Base-by-base conservation (phyloP, 129 eudicot genomes). In the Rutidosis leptorrhynchoides region DNA sequence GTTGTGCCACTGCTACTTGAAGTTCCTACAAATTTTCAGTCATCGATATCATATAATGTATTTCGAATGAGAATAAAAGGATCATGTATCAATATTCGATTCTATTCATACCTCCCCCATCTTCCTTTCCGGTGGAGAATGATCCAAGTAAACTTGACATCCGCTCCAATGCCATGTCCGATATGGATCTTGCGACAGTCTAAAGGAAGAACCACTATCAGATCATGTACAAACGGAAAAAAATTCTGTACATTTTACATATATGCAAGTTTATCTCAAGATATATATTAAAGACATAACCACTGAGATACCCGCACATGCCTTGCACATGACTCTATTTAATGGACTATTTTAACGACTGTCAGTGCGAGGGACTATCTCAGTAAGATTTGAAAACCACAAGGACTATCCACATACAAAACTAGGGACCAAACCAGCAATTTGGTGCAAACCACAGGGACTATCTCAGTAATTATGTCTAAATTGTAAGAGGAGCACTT, bases 71-170 rank as follows among this genome's bases (percentile, higher is more conserved):
- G 5, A 2, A 40, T 40, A 40, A 2, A 40, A 40, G 46, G 46
- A 40, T 16, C 63, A 62, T 73, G 14, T 62, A 29, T 35, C n/a
- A n/a, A n/a, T n/a, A n/a, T n/a, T n/a, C n/a, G 53, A 51, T 32
- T 23, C 29, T 27, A 16, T 60, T 29, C 65, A 58, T 78, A 85
- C 87, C 96, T 88, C 76, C 72, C 69, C 59, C 65, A 37, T 71
- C 81, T 59, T 82, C 95, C 49, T 78, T 76, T 71, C 82, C n/a
- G 12, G 83, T 67, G 24, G 98, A 88, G 63, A 93, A 81, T 24
- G 96, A 85, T 52, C 89, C 87, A 29, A 85, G 68, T 62, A 88
- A 81, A 65, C 85, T 85, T 63, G 96, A 85, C 81, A 93, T 66
- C 37, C 79, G 80, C 52, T 78, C 95, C 76, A 93, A 68, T 22